Conservation (phyloP, 1,284 basidiomycete genomes). For the Trametes pubescens region DNA sequence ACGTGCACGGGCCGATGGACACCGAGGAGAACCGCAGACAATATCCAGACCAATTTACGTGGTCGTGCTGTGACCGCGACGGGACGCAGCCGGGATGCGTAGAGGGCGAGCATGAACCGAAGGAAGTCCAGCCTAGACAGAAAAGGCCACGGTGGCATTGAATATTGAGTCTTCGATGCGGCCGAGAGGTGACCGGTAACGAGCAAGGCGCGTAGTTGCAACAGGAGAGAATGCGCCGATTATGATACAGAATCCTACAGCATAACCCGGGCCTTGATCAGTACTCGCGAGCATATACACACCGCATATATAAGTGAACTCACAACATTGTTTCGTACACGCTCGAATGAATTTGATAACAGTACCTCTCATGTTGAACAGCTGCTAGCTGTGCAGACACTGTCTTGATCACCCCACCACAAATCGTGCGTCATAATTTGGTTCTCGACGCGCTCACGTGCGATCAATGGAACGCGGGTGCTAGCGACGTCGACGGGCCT, state of each 20-base stretch:
- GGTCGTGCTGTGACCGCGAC: conserved; percentile 55
- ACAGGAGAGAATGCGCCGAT: conserved; percentile 49
- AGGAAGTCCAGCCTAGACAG: conserved; percentile 5
- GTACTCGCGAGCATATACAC: conserved; percentile 31
- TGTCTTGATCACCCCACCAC: too few species aligned
- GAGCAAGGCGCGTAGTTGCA: neutral
- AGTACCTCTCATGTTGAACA: too few species aligned
- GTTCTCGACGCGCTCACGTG: conserved; percentile 12
- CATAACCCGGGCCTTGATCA: conserved; percentile 23
- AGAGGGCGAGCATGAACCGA: conserved; percentile 36
- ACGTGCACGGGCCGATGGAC: conserved; percentile 56
- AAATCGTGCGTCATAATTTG: neutral
- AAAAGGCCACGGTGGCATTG: conserved; percentile 15
- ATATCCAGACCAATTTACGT: conserved; percentile 56
- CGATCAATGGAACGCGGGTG: neutral
- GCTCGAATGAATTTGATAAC: too few species aligned
- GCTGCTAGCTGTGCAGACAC: too few species aligned
- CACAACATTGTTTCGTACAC: too few species aligned
- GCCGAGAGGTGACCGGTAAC: too few species aligned
- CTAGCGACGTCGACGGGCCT: neutral
- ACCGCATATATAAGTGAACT: neutral
- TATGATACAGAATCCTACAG: conserved; percentile 35
- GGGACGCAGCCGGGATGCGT: conserved; percentile 50
- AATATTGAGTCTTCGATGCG: neutral
- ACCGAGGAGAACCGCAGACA: conserved; percentile 46